Percentiles rank a stretch among this genome's conserved stretches.
phyloP scores from a whole-genome alignment of 106 monocot genomes.

The Apostasia shenzhenica region DNA sequence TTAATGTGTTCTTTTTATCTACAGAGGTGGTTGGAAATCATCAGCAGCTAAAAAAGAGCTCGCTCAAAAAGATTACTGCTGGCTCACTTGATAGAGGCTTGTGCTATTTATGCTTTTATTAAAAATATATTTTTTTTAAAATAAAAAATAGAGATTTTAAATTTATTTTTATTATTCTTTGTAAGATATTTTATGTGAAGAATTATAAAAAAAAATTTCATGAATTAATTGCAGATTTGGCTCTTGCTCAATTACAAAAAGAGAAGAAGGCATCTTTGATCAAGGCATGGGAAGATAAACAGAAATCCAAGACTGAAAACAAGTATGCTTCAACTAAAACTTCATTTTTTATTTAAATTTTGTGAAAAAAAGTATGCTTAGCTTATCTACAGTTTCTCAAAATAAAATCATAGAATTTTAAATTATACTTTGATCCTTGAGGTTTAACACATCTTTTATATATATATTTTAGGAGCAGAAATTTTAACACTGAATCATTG shows the following conservation, averaged over 20 bases:
- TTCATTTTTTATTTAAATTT: background rate
- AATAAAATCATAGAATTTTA: too few relatives aligned
- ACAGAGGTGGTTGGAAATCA: too few relatives aligned
- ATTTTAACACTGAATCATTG: too few relatives aligned
- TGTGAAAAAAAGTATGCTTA: too few relatives aligned
- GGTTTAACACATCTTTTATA: too few relatives aligned
- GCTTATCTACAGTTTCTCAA: too few relatives aligned
- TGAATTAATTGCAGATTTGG: background rate
- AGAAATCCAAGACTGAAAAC: slow-evolving; percentile 36
- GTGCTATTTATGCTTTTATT: background rate
- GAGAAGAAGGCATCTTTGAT: slow-evolving; percentile 40
- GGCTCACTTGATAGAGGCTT: background rate
- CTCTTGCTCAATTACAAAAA: slow-evolving; percentile 9
- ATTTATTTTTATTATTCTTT: too few relatives aligned
- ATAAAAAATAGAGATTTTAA: background rate
- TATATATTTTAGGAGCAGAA: too few relatives aligned
- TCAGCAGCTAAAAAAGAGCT: background rate
- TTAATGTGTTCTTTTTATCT: too few relatives aligned
- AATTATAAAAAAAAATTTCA: too few relatives aligned
- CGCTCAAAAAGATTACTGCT: background rate
- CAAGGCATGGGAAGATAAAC: slow-evolving; percentile 47
- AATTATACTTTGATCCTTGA: too few relatives aligned
- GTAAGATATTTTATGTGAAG: too few relatives aligned
- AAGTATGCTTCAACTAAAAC: background rate
- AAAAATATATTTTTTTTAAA: background rate